Evolutionary conservation across 164 flowering plant genomes (phyloP), one percentile per base, ranked within the genome.

Genomic region (Stephania cephalantha): DNA sequence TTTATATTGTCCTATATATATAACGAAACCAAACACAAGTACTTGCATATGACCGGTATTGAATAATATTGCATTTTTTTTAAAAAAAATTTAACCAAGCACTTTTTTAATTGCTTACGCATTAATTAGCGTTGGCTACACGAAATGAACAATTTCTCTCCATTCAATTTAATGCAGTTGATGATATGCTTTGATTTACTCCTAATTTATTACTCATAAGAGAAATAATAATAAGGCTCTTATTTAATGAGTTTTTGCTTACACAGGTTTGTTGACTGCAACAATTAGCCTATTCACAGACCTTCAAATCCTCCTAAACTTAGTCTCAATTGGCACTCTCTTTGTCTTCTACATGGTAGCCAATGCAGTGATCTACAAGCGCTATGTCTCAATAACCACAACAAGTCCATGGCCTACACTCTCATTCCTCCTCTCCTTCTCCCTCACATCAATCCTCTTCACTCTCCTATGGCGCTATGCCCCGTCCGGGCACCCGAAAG

Each of bases 341-440:
- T 92, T 93, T 48, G 97, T 95, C 45, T 95, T 93, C 82, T 93
- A 90, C 89, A 87, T 95, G 98, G 99, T 95, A 10, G 97, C 97
- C 5, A 93, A 92, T 75, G 99, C 99, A 0, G 85, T 93, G 0
- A 85, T 95, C 13, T 93, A 84, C 78, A 83, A 95, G 61, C 93
- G 99, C 3, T 93, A 95, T 69, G 95, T 87, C 1, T 45, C 74
- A 0, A 20, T 81, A 0, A 93, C 90, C 42, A 84, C 83, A 0
- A 88, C 90, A 1, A 88, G 85, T 44, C 91, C 94, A 9, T 81
- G 88, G 89, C 95, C 94, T 0, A 91, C 98, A 0, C 44, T 89
- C 2, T 85, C 92, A 20, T 95, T 89, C 87, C 85, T 95, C 1
- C 42, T 82, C 67, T 69, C 86, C 31, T 87, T 95, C 77, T 83